phyloP scores from a whole-genome alignment of 441 rosid species.

The Aleurites moluccanus region DNA sequence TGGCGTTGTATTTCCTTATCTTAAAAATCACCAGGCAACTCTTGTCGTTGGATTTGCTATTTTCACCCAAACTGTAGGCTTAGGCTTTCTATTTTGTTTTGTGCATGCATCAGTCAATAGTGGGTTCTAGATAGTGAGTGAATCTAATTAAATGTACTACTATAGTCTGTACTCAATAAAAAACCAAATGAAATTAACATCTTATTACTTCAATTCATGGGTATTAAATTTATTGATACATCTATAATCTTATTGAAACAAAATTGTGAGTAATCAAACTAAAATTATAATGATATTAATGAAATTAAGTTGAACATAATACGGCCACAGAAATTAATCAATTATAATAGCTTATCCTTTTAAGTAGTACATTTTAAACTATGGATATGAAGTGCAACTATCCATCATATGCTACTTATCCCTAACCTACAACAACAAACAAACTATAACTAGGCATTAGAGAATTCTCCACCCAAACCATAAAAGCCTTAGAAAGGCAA shows the following conservation, averaged over 20 bases:
- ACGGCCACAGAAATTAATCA: background rate
- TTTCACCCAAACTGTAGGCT: background rate
- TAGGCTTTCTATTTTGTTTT: no score
- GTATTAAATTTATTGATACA: no score
- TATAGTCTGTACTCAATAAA: no score
- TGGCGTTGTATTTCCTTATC: background rate
- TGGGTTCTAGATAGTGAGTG: no score
- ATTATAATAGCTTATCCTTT: conserved; percentile 6
- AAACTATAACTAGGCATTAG: background rate
- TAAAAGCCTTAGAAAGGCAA: conserved; percentile 31
- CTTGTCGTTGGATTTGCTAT: no score
- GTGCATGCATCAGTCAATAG: no score
- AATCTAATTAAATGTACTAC: no score
- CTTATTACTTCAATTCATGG: no score
- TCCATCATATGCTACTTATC: background rate
- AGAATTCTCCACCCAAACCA: background rate
- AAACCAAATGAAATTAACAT: no score
- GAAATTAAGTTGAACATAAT: background rate
- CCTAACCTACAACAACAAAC: background rate
- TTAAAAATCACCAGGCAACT: no score
- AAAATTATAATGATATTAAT: background rate
- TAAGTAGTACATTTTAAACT: conserved; percentile 8
- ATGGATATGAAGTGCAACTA: background rate
- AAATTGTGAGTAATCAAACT: background rate
- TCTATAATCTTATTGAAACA: background rate